Evolutionary conservation across 2,329 filamentous ascomycete genomes (phyloP).

Genomic region (Purpureocillium lavendulum): DNA sequence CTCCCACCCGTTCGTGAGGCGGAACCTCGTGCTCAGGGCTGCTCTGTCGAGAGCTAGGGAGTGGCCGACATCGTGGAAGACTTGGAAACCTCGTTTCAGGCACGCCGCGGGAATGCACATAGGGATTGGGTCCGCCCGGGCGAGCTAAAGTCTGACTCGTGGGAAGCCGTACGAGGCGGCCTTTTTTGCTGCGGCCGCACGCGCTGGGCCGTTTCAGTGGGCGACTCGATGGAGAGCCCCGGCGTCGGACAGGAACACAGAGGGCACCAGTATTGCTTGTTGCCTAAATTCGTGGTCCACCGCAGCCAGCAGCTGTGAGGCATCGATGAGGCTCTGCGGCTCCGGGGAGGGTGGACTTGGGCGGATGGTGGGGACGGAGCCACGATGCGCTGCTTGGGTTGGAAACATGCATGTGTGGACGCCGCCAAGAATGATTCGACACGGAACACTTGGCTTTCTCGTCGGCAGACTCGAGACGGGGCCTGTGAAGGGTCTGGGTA

Average conservation of each 20-base stretch:
- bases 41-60: too few species aligned
- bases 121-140: not conserved
- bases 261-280: not conserved
- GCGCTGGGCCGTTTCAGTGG: not conserved
- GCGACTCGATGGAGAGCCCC: too few species aligned
- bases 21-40: too few species aligned
- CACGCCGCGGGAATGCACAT: not conserved
- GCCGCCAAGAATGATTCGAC: not conserved
- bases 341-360: too few species aligned
- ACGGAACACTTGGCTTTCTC: not conserved
- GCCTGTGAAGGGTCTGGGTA: not conserved
- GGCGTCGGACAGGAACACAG: too few species aligned
- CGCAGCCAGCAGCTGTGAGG: too few species aligned
- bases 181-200: not conserved
- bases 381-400: not conserved
- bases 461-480: not conserved
- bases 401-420: not conserved
- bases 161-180: not conserved
- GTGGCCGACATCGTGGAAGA: not conserved
- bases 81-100: not conserved
- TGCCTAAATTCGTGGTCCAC: not conserved
- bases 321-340: constrained; percentile 1
- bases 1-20: too few species aligned
- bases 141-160: constrained; percentile 1
- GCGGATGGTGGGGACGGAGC: not conserved